A percentile compares a stretch with the other conserved stretches of the same genome.
Conservation (phyloP, 768 basidiomycete genomes). For the Boletus subparvulus region DNA sequence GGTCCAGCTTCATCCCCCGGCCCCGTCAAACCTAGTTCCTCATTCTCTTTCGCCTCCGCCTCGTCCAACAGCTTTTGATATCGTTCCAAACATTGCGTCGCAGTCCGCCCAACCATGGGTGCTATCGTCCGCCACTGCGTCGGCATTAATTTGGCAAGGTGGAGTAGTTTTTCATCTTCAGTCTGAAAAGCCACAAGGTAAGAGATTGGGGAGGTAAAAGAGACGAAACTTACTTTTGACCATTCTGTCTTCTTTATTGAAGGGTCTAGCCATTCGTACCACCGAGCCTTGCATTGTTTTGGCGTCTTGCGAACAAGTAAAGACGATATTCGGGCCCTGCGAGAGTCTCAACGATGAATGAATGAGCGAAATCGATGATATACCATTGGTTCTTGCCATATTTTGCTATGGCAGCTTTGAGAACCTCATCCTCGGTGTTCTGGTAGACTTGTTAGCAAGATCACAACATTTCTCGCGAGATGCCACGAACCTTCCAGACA, state of each 20-base stretch:
- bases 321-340: constrained; percentile 95
- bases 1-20: constrained; percentile 78
- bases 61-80: constrained; percentile 98
- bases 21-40: constrained; percentile 88
- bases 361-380: constrained; percentile 1
- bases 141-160: constrained; percentile 98
- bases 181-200: constrained; percentile 47
- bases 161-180: constrained; percentile 97
- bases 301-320: constrained; percentile 97
- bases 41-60: constrained; percentile 94
- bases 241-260: constrained; percentile 99
- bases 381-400: constrained; percentile 96
- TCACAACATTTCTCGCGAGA: neutral
- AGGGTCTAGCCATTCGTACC: constrained; percentile 99
- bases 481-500: constrained; percentile 71
- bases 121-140: constrained; percentile 99
- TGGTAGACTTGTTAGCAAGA: constrained; percentile 30
- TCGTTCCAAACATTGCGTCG: constrained; percentile 95
- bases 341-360: neutral
- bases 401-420: constrained; percentile 98
- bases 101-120: constrained; percentile 96
- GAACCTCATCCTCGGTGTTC: constrained; percentile 97
- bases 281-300: constrained; percentile 98
- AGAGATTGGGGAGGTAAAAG: neutral
- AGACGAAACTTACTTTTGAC: constrained; percentile 71